Conservation (phyloP, 2,329 filamentous ascomycete genomes). For the Bipolaris oryzae region DNA sequence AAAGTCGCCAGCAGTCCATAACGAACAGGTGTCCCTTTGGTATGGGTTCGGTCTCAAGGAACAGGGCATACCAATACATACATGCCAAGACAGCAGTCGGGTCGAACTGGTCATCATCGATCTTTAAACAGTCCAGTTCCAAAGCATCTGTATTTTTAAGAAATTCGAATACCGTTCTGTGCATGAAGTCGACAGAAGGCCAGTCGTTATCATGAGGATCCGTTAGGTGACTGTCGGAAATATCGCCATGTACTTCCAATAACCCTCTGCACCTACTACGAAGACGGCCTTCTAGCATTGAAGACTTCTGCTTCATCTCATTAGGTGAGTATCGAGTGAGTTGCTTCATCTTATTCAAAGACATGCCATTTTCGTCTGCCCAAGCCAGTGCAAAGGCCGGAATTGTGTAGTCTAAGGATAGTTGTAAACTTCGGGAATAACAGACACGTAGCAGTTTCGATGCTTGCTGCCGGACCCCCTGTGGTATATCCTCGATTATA, state of each 20-base stretch:
- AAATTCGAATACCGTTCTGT: slow-evolving; percentile 1
- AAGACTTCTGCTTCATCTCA: not conserved
- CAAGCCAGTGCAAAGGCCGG: not conserved
- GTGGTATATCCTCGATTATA: not conserved
- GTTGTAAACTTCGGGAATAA: not conserved
- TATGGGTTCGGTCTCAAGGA: too few relatives aligned
- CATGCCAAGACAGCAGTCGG: not conserved
- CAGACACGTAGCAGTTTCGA: not conserved
- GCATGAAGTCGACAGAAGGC: not conserved
- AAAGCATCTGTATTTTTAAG: not conserved
- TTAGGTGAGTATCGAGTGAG: not conserved
- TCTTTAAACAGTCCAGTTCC: not conserved
- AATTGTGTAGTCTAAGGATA: not conserved
- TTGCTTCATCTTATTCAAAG: not conserved
- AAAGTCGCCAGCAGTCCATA: too few relatives aligned
- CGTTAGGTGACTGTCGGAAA: too few relatives aligned
- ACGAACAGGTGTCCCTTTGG: too few relatives aligned
- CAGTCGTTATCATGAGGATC: too few relatives aligned
- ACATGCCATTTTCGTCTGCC: not conserved
- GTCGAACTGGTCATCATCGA: not conserved
- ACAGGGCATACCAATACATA: not conserved
- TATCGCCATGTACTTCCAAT: not conserved
- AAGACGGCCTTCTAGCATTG: not conserved
- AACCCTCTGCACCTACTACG: slow-evolving; percentile 4
- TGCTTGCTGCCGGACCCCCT: not conserved